Evolutionary conservation across 169 alveolate genomes (phyloP).

Genomic region (Theileria annulata): DNA sequence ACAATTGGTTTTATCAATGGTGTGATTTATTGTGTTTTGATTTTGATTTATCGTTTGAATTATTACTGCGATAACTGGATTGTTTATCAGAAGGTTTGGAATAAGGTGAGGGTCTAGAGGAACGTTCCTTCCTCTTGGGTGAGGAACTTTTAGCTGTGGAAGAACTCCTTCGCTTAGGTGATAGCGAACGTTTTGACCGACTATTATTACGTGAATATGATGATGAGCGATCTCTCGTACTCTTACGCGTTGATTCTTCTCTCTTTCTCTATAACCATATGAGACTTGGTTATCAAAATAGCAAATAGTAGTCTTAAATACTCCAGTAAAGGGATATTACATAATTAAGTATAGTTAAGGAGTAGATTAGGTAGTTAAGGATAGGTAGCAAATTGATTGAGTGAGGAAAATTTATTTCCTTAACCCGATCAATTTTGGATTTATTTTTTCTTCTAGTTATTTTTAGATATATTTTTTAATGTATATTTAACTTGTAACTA

Average conservation of each 20-base stretch:
- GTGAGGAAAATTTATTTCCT: too few relatives aligned
- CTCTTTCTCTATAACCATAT: neutral
- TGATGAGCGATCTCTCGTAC: constrained; percentile 12
- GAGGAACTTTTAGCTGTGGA: neutral
- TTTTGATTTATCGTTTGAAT: neutral
- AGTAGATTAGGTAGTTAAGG: too few relatives aligned
- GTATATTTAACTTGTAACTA: too few relatives aligned
- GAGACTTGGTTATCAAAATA: too few relatives aligned
- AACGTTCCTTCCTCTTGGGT: constrained; percentile 17
- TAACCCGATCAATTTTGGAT: too few relatives aligned
- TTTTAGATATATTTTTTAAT: neutral
- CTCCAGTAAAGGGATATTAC: too few relatives aligned
- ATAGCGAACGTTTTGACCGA: constrained; percentile 3
- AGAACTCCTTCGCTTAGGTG: constrained; percentile 1
- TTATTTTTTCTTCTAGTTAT: too few relatives aligned
- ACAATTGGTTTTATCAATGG: neutral
- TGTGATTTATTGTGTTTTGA: neutral
- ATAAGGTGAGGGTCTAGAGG: constrained; percentile 6
- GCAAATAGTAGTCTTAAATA: too few relatives aligned
- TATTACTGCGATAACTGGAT: neutral
- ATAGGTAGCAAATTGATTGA: too few relatives aligned
- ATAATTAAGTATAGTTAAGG: too few relatives aligned
- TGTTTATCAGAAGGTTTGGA: neutral
- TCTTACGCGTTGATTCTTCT: neutral
- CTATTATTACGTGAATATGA: neutral